Evolutionary conservation across 1,284 basidiomycete species (phyloP), one percentile per base, ranked within the genome.

Genomic region (Mycocalia duriaeana): DNA sequence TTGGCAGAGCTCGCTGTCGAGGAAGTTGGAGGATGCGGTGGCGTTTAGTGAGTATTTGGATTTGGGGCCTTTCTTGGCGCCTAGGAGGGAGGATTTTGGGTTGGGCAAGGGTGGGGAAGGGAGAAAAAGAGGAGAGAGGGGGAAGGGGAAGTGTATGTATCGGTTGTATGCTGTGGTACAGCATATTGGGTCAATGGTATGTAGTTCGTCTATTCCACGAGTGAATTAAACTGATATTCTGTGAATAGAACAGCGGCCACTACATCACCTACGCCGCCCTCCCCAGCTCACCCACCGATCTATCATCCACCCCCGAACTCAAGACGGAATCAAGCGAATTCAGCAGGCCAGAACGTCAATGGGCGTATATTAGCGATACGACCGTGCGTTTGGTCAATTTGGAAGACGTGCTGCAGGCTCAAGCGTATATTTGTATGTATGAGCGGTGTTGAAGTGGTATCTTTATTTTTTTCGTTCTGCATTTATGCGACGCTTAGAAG

Each of bases 361-460:
- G 94, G 94, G 90, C 90, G 42, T 94, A 90, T 62, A 86, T 94
- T 73, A 82, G 90, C 64, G 88, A 91, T 62, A 91, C 89, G 2
- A 68, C 81, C 40, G 91, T 97, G 8, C 75, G 87, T 40, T 70
- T 89, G 24, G 83, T 88, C 3, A 82, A 82, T 37, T 67, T 94
- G 37, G 89, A 93, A 36, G 94, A 96, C 63, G 94, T 95, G 5
- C 70, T 95, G 55, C 85, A 85, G 61, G 84, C 86, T 48, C 94
- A 90, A 63, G 93, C 93, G 19, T 97, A 96, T 65, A 79, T 96
- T 50, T 86, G 91, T 64, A 88, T 91, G 80, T 92, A 91, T 62
- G 89, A 92, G 69, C 77, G 85, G 25, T 50, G 22, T 38, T 35
- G 25, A n/a, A n/a, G n/a, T n/a, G 28, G 8, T 31, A 31, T n/a